These are phyloP conservation scores for Euphorbia celastroides DNA, from an alignment of 441 rosid species.

Conservation along the genomic window DNA sequence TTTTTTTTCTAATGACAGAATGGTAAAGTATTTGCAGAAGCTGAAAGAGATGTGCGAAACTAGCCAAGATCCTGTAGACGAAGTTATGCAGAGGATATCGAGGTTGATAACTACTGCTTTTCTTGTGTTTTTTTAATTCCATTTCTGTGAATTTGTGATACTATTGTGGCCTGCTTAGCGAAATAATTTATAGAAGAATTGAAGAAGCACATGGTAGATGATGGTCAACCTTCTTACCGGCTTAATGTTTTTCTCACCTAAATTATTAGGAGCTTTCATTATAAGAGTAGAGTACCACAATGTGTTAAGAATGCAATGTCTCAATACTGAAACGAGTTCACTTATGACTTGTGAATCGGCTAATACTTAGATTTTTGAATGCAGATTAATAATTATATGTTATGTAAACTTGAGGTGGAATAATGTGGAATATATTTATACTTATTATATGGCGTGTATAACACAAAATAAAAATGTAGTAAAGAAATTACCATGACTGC, in stretches of 20 bases:
- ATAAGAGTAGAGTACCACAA: too few species aligned
- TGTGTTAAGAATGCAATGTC: not conserved
- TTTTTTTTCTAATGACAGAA: conserved; percentile 52
- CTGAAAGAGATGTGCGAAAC: conserved; percentile 75
- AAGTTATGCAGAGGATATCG: conserved; percentile 45
- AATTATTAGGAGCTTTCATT: not conserved
- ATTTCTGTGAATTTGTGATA: not conserved
- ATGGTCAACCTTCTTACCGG: not conserved
- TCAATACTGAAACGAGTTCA: not conserved
- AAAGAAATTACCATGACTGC: too few species aligned
- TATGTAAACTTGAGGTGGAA: too few species aligned
- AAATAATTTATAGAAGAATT: not conserved
- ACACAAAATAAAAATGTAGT: too few species aligned
- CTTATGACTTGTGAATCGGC: not conserved
- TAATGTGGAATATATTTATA: too few species aligned
- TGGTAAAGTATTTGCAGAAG: conserved; percentile 58
- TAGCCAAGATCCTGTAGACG: conserved; percentile 65
- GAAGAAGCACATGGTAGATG: not conserved
- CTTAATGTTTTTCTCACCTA: not conserved
- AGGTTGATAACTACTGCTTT: conserved; percentile 41
- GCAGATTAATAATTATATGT: too few species aligned
- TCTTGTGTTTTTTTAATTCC: not conserved
- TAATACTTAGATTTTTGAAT: too few species aligned
- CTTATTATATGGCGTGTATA: too few species aligned
- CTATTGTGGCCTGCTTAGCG: not conserved